These are phyloP conservation scores for Moelleriella libera DNA, from an alignment of 2,329 filamentous ascomycete genomes.

Conservation along the genomic window DNA sequence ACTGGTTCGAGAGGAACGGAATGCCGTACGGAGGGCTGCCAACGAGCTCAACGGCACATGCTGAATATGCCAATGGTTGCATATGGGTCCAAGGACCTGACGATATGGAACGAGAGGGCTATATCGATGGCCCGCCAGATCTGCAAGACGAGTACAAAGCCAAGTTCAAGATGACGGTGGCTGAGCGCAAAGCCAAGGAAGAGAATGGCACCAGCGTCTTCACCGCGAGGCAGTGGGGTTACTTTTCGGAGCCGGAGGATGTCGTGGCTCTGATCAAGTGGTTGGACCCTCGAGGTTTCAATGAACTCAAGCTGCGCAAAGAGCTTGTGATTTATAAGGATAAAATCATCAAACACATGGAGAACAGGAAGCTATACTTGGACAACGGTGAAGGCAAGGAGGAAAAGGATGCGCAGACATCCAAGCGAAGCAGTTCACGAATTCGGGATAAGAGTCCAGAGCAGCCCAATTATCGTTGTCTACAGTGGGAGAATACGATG, in stretches of 20 bases:
- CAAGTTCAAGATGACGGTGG: slow-evolving; percentile 68
- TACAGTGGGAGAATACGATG: slow-evolving; percentile 41
- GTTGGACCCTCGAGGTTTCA: slow-evolving; percentile 75
- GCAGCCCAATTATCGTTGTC: slow-evolving; percentile 31
- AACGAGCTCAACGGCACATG: slow-evolving; percentile 71
- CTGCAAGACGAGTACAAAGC: slow-evolving; percentile 62
- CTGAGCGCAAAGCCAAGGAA: slow-evolving; percentile 72
- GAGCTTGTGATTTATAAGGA: slow-evolving; percentile 67
- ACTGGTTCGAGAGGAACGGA: slow-evolving; percentile 97
- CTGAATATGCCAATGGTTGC: slow-evolving; percentile 84
- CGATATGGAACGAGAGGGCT: slow-evolving; percentile 71
- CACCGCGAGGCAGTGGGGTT: slow-evolving; percentile 77
- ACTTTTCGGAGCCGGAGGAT: slow-evolving; percentile 66
- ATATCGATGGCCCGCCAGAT: slow-evolving; percentile 63
- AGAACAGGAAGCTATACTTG: slow-evolving; percentile 59
- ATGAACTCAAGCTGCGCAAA: slow-evolving; percentile 78
- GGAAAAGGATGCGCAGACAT: slow-evolving; percentile 14
- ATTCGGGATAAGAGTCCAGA: slow-evolving; percentile 33
- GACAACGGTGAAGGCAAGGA: slow-evolving; percentile 22
- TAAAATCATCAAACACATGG: slow-evolving; percentile 67
- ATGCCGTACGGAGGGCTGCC: slow-evolving; percentile 91
- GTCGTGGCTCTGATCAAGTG: slow-evolving; percentile 71
- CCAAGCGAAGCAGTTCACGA: slow-evolving; percentile 29
- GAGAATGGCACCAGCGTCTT: slow-evolving; percentile 71
- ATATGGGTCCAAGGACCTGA: slow-evolving; percentile 96